Conservation (phyloP, 1,284 basidiomycete species). For the Irpex sp. region DNA sequence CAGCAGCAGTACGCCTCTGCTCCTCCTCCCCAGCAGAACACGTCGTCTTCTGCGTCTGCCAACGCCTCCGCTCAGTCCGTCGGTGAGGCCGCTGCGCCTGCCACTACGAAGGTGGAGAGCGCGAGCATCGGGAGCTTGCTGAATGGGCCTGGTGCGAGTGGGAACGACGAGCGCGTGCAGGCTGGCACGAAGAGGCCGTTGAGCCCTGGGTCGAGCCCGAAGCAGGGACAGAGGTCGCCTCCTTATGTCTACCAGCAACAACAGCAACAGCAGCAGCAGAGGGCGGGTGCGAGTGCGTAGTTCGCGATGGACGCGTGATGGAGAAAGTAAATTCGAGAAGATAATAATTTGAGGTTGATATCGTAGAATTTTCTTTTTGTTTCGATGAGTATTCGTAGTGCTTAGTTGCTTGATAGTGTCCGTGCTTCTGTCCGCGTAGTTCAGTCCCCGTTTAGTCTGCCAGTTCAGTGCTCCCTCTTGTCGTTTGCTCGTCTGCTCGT, state of each 20-base stretch:
- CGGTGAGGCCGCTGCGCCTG: not conserved
- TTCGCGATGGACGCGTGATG: not conserved
- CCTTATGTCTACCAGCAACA: not conserved
- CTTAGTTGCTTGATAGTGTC: not conserved
- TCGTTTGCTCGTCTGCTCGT: not conserved
- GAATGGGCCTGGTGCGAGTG: conserved; percentile 11
- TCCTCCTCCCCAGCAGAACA: conserved; percentile 6
- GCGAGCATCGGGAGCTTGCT: conserved; percentile 25
- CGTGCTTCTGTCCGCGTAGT: not conserved
- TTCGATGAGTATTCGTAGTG: not conserved
- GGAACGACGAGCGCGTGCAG: not conserved
- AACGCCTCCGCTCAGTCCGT: not conserved
- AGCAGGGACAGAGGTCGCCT: conserved; percentile 10
- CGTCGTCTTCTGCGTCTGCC: not conserved
- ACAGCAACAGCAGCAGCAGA: not conserved
- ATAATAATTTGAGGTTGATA: no score
- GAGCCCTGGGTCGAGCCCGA: conserved; percentile 10
- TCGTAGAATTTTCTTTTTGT: not conserved
- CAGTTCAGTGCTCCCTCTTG: not conserved
- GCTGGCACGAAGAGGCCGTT: conserved; percentile 8
- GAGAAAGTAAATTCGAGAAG: no score
- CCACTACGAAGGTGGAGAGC: conserved; percentile 7
- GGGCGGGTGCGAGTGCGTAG: not conserved
- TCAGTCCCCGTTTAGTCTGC: not conserved
- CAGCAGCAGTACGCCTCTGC: conserved; percentile 13